phyloP scores from a whole-genome alignment of 2,329 filamentous ascomycete genomes.

The Xylaria sp. region DNA sequence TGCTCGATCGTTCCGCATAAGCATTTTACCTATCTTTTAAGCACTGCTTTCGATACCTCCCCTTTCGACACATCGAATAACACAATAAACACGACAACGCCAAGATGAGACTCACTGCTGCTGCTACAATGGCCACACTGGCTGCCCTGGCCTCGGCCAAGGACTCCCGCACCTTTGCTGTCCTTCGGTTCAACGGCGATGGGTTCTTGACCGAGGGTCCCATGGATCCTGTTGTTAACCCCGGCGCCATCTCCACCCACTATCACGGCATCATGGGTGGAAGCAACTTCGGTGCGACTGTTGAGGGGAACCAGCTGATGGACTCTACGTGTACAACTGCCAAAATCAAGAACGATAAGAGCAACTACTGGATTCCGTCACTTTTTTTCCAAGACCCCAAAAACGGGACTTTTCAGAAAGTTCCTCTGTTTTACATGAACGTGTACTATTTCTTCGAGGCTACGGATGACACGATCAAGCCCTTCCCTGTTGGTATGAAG shows the following conservation, averaged over 20 bases:
- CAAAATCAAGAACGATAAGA: conserved; percentile 73
- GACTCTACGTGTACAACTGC: conserved; percentile 77
- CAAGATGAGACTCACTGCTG: conserved; percentile 45
- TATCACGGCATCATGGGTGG: conserved; percentile 78
- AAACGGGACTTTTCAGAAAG: conserved; percentile 71
- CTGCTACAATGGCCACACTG: conserved; percentile 43
- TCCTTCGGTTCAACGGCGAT: conserved; percentile 76
- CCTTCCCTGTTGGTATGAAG: conserved; percentile 77
- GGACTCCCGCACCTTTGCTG: conserved; percentile 68
- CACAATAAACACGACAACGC: conserved; percentile 10
- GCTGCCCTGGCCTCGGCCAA: conserved; percentile 57
- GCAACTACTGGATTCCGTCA: conserved; percentile 81
- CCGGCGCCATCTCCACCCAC: conserved; percentile 68
- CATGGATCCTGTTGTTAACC: conserved; percentile 75
- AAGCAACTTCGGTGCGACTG: conserved; percentile 71
- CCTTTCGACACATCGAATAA: conserved; percentile 17
- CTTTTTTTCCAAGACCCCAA: conserved; percentile 74
- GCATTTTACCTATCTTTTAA: conserved; percentile 10
- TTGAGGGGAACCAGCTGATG: conserved; percentile 69
- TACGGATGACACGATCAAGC: conserved; percentile 72
- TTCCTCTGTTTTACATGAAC: conserved; percentile 77
- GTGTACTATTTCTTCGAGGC: conserved; percentile 80
- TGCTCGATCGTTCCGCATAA: conserved; percentile 28
- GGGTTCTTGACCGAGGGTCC: conserved; percentile 70
- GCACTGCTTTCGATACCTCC: conserved; percentile 25